Percentiles rank a stretch among this genome's conserved stretches.
These are phyloP conservation scores for Pythium brachiatum DNA, from an alignment of 352 stramenopile species.

Conservation along the genomic window DNA sequence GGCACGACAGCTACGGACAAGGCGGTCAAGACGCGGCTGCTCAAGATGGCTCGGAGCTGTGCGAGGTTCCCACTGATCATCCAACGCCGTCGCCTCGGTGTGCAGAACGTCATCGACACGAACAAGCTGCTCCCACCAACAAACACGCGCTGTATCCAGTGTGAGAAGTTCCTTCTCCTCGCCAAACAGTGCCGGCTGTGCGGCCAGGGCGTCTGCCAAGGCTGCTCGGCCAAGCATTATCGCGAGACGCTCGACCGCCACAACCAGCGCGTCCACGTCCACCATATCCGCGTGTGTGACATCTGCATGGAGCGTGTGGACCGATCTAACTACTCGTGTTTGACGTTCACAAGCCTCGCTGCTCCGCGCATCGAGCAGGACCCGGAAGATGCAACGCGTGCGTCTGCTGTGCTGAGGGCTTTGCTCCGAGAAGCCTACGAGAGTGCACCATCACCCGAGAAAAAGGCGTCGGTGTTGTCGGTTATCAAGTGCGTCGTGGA, in stretches of 20 bases:
- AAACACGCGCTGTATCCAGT: slow-evolving; percentile 58
- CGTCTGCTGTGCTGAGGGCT: slow-evolving; percentile 33
- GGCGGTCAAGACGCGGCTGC: slow-evolving; percentile 18
- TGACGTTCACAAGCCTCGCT: slow-evolving; percentile 28
- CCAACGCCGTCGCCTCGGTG: slow-evolving; percentile 51
- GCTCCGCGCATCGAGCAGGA: slow-evolving; percentile 30
- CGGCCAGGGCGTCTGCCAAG: slow-evolving; percentile 52
- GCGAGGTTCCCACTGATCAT: slow-evolving; percentile 43
- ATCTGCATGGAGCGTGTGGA: slow-evolving; percentile 58
- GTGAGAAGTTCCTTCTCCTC: slow-evolving; percentile 49
- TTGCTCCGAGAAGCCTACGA: slow-evolving; percentile 39
- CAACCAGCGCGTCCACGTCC: slow-evolving; percentile 17
- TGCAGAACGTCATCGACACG: slow-evolving; percentile 47
- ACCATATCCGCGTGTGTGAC: slow-evolving; percentile 46
- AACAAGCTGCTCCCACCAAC: slow-evolving; percentile 33
- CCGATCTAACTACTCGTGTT: slow-evolving; percentile 49
- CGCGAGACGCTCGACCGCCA: slow-evolving; percentile 13
- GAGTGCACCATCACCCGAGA: slow-evolving; percentile 29
- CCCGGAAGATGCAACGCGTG: slow-evolving; percentile 15
- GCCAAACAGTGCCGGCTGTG: slow-evolving; percentile 59
- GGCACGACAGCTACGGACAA: slow-evolving; percentile 15
- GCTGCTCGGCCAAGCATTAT: slow-evolving; percentile 39
- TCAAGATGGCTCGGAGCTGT: slow-evolving; percentile 22
- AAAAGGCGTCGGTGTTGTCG: slow-evolving; percentile 36
- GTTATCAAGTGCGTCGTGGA: slow-evolving; percentile 51